Conservation (phyloP, 768 basidiomycete genomes). For the Phlebiopsis flavidoalba region DNA sequence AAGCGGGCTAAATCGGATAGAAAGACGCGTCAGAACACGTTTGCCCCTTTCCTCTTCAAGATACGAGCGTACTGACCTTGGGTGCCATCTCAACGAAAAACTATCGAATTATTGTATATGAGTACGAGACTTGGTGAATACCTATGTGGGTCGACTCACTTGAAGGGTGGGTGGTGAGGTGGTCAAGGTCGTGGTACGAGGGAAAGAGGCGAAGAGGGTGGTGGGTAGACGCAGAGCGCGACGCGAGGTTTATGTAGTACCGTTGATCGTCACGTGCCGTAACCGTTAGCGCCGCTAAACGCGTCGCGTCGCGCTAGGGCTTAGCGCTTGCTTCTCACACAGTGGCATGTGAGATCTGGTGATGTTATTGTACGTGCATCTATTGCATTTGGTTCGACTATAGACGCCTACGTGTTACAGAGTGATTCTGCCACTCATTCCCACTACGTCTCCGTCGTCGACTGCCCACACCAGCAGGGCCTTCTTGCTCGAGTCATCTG, state of each 20-base stretch:
- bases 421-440: slow-evolving; percentile 57
- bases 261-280: slow-evolving; percentile 9
- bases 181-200: slow-evolving; percentile 13
- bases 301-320: slow-evolving; percentile 1
- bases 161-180: neutral
- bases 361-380: neutral
- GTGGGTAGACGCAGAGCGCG: slow-evolving; percentile 16
- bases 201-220: slow-evolving; percentile 11
- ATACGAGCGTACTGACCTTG: slow-evolving; percentile 15
- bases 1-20: slow-evolving; percentile 31
- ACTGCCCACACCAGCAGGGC: slow-evolving; percentile 52
- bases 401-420: slow-evolving; percentile 3
- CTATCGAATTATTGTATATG: neutral
- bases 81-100: slow-evolving; percentile 22
- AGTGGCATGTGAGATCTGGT: neutral
- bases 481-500: slow-evolving; percentile 22
- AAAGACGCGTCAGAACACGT: slow-evolving; percentile 4
- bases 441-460: slow-evolving; percentile 50
- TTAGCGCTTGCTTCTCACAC: neutral
- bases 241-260: slow-evolving; percentile 10
- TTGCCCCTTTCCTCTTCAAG: neutral
- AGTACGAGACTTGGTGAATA: neutral
- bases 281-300: neutral
- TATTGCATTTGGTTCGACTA: neutral
- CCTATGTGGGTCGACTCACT: slow-evolving; percentile 6